Base-by-base conservation (phyloP, 768 basidiomycete species). In the Sarcodon aspratus region DNA sequence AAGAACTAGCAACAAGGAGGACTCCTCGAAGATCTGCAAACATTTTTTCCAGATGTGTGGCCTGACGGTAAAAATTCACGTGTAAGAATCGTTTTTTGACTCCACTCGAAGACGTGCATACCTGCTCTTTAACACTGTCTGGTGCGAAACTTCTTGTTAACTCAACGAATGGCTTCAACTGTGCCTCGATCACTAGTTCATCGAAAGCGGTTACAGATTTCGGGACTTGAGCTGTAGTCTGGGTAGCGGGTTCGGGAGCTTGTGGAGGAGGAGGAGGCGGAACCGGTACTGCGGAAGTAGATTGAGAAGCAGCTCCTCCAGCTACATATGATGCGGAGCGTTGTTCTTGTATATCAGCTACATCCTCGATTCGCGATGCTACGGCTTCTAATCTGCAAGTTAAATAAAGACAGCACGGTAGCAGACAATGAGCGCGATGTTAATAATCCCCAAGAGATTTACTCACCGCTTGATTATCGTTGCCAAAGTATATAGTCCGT, bases 311-410 rank as follows among this genome's bases (percentile, higher is more conserved):
- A 11, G 51, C 36, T 12, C 46, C 15, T 13, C 9, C 36, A 27
- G 50, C 49, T 18, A 50, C 46, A 31, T 50, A 37, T 44, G 50
- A 37, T 45, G 52, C 57, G 36, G 43, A 44, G 11, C 42, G 56
- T 50, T 7, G 57, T 60, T 47, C 52, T 36, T 40, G 48, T 36
- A 32, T 38, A 55, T 57, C 54, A 49, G 60, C 43, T 15, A 49
- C 46, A 60, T 99, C 96, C 66, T 99, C 96, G 34, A 99, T 78
- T 33, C 96, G 80, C 40, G 87, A 89, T 6, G 91, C 93, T 8
- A 92, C 89, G 21, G 96, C 96, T 72, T 94, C 87, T 46, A 92
- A 77, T 54, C 93, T 93, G 50, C 10, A 27, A 27, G 21, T 27
- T 27, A 27, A 27, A 27, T 27, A 27, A 42, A 35, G 36, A 36